Evolutionary conservation across 202 grass and related monocot species (phyloP).

Genomic region (Zoysia matrella): DNA sequence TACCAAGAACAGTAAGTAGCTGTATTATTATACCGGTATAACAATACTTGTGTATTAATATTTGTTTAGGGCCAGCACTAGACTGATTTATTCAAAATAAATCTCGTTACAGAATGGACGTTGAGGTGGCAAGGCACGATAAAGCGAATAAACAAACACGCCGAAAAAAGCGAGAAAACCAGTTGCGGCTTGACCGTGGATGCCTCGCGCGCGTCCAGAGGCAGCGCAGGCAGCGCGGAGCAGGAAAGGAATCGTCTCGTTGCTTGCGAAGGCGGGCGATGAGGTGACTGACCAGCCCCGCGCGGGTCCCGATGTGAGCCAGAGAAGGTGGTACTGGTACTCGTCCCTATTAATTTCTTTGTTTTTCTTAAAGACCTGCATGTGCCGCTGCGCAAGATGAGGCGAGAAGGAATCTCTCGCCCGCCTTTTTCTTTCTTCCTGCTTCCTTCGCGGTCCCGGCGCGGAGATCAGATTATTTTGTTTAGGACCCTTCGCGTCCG

Average conservation of each 20-base stretch:
- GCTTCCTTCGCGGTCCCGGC: neutral
- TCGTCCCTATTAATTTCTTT: constrained; percentile 10
- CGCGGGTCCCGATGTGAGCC: neutral
- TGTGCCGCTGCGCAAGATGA: constrained; percentile 46
- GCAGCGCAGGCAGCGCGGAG: neutral
- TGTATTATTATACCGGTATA: neutral
- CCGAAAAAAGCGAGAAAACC: neutral
- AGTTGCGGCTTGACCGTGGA: constrained; percentile 21
- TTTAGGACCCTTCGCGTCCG: neutral
- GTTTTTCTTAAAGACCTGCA: constrained; percentile 55
- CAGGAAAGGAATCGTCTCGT: constrained; percentile 48
- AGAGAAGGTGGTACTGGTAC: neutral
- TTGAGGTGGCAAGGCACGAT: neutral
- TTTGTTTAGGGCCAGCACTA: neutral
- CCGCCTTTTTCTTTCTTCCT: too few species aligned
- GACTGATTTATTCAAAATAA: neutral
- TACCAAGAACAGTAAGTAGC: neutral
- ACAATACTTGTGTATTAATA: neutral
- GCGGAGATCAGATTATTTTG: neutral
- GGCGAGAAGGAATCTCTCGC: constrained; percentile 49
- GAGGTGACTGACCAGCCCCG: constrained; percentile 10
- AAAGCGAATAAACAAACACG: neutral
- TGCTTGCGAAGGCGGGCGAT: constrained; percentile 43
- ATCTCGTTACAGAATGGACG: constrained; percentile 41
- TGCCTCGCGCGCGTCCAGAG: too few species aligned